Percentiles rank a stretch among this genome's conserved stretches.
Evolutionary conservation across 2,329 filamentous ascomycete genomes (phyloP).

Genomic region (Elsinoe fawcettii): DNA sequence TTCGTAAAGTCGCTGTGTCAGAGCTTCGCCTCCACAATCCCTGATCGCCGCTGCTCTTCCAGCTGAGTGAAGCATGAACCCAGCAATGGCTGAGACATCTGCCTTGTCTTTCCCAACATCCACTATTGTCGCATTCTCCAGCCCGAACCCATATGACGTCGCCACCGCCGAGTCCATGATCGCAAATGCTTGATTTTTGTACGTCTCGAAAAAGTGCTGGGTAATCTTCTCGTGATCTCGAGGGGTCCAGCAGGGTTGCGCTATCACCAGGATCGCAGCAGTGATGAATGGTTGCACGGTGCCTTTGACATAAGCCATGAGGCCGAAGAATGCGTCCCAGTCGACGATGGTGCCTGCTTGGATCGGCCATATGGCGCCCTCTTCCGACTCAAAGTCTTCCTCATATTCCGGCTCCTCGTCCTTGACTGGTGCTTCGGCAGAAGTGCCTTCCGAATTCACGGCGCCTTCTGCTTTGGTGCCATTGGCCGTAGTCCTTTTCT

Average conservation of each 20-base stretch:
- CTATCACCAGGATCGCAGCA: slow-evolving; percentile 84
- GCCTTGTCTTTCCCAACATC: slow-evolving; percentile 91
- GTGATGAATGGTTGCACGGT: slow-evolving; percentile 85
- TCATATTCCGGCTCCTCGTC: slow-evolving; percentile 65
- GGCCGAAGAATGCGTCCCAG: slow-evolving; percentile 88
- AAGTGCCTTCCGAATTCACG: slow-evolving; percentile 28
- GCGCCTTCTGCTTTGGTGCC: slow-evolving; percentile 29
- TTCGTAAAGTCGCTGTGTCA: slow-evolving; percentile 66
- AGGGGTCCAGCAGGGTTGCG: slow-evolving; percentile 82
- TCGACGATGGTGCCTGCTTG: slow-evolving; percentile 73
- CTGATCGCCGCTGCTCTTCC: slow-evolving; percentile 53
- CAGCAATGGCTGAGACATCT: slow-evolving; percentile 82
- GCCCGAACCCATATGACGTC: slow-evolving; percentile 71
- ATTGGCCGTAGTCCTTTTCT: slow-evolving; percentile 26
- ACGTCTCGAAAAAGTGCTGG: slow-evolving; percentile 95
- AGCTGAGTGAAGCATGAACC: slow-evolving; percentile 67
- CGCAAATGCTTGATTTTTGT: slow-evolving; percentile 85
- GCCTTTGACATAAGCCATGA: slow-evolving; percentile 86
- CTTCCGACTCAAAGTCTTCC: slow-evolving; percentile 78
- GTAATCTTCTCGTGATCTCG: slow-evolving; percentile 81
- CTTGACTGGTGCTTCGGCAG: slow-evolving; percentile 20
- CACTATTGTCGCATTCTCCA: slow-evolving; percentile 73
- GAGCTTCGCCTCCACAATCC: slow-evolving; percentile 75
- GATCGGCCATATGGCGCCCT: slow-evolving; percentile 86
- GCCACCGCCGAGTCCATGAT: slow-evolving; percentile 84